Evolutionary conservation across 192 early-diverging fungal genomes (phyloP).

Genomic region (Linderina pennispora): DNA sequence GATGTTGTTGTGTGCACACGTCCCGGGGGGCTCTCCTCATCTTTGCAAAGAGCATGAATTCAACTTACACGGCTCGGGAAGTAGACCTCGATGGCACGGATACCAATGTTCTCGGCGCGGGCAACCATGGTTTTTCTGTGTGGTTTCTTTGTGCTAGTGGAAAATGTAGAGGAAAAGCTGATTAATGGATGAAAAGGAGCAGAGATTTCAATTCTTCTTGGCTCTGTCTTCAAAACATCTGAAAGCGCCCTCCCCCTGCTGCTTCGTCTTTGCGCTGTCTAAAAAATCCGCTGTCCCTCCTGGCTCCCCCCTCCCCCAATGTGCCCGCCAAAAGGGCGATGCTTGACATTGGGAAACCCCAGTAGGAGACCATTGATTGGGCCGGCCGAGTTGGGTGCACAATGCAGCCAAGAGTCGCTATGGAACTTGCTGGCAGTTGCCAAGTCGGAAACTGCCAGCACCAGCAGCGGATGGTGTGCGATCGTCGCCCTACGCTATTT

Average conservation of each 20-base stretch:
- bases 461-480: too few relatives aligned
- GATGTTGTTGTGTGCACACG: not conserved
- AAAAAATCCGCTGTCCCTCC: not conserved
- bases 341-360: not conserved
- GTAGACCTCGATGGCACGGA: constrained; percentile 63
- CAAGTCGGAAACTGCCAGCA: too few relatives aligned
- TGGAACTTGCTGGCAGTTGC: too few relatives aligned
- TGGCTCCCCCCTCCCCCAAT: not conserved
- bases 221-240: too few relatives aligned
- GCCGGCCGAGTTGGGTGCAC: too few relatives aligned
- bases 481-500: too few relatives aligned
- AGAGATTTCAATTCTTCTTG: too few relatives aligned
- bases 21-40: not conserved
- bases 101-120: constrained; percentile 56
- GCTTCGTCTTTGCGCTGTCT: too few relatives aligned
- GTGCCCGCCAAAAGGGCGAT: not conserved
- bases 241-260: not conserved
- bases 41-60: not conserved
- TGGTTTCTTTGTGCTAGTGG: not conserved
- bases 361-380: too few relatives aligned
- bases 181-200: not conserved
- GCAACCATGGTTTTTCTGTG: constrained; percentile 9
- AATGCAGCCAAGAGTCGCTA: too few relatives aligned
- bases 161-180: not conserved
- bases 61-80: constrained; percentile 54